Evolutionary conservation across 2,329 filamentous ascomycete species (phyloP).

Genomic region (Venturia aucupariae): DNA sequence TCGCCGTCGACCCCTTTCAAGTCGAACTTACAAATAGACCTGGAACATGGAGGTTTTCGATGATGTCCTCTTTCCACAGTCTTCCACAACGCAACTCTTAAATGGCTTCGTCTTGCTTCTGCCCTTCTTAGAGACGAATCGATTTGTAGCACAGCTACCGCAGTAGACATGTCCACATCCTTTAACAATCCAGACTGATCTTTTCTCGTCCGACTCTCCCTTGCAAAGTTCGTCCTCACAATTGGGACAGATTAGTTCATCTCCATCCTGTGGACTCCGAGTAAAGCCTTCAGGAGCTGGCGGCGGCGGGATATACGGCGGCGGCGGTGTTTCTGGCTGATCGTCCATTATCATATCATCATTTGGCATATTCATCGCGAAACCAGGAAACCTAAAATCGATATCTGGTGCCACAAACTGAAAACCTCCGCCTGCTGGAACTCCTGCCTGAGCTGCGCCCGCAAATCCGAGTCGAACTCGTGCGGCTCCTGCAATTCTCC

Average conservation of each 20-base stretch:
- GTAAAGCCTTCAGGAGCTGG: constrained; percentile 66
- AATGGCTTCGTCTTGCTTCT: constrained; percentile 33
- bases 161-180: constrained; percentile 79
- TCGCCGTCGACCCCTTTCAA: neutral
- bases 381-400: constrained; percentile 35
- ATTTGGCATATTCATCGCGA: constrained; percentile 30
- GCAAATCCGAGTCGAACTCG: constrained; percentile 22
- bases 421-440: constrained; percentile 2
- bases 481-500: neutral
- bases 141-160: constrained; percentile 39
- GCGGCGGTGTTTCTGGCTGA: constrained; percentile 20
- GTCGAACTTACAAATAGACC: constrained; percentile 27
- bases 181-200: constrained; percentile 88
- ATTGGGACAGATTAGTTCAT: constrained; percentile 72
- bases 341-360: constrained; percentile 8
- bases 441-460: constrained; percentile 1
- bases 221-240: constrained; percentile 78
- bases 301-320: constrained; percentile 42
- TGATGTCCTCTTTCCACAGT: constrained; percentile 30
- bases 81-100: constrained; percentile 37
- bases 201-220: constrained; percentile 57
- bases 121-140: constrained; percentile 27
- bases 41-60: constrained; percentile 31
- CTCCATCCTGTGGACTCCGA: constrained; percentile 60
- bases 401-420: constrained; percentile 20